A percentile compares a stretch with the other conserved stretches of the same genome.
Evolutionary conservation across 1,284 basidiomycete genomes (phyloP).

Genomic region (Leccinum insolens): DNA sequence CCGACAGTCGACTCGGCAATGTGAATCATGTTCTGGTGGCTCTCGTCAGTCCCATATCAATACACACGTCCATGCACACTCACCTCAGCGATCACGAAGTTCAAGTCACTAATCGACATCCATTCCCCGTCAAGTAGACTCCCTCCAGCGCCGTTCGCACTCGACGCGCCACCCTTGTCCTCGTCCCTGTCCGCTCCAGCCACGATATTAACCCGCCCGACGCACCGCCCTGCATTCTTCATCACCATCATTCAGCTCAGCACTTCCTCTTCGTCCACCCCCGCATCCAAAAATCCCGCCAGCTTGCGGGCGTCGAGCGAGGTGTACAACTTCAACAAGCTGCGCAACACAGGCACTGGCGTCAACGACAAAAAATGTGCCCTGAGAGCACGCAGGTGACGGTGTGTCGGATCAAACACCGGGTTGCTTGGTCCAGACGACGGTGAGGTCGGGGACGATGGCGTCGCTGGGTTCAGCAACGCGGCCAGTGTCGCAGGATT

Average conservation of each 20-base stretch:
- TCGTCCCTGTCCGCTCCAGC: slow-evolving; percentile 30
- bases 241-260: slow-evolving; percentile 97
- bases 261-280: slow-evolving; percentile 86
- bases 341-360: slow-evolving; percentile 84
- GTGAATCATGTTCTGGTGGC: slow-evolving; percentile 85
- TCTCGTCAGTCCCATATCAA: slow-evolving; percentile 7
- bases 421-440: slow-evolving; percentile 19
- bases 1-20: slow-evolving; percentile 94
- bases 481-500: slow-evolving; percentile 68
- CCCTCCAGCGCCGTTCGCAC: slow-evolving; percentile 28
- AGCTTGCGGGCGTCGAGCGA: slow-evolving; percentile 92
- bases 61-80: slow-evolving; percentile 34
- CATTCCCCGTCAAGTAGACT: slow-evolving; percentile 85
- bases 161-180: slow-evolving; percentile 11
- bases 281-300: slow-evolving; percentile 82
- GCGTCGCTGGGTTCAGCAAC: slow-evolving; percentile 48
- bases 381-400: slow-evolving; percentile 64
- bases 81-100: slow-evolving; percentile 94
- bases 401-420: slow-evolving; percentile 76
- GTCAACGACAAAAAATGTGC: slow-evolving; percentile 81
- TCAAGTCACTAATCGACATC: slow-evolving; percentile 90
- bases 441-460: slow-evolving; percentile 30
- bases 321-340: slow-evolving; percentile 95
- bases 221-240: slow-evolving; percentile 83
- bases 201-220: slow-evolving; percentile 50